A percentile compares a stretch with the other conserved stretches of the same genome.
phyloP scores from a whole-genome alignment of 2,329 filamentous ascomycete species.

The Sporothrix pallida region DNA sequence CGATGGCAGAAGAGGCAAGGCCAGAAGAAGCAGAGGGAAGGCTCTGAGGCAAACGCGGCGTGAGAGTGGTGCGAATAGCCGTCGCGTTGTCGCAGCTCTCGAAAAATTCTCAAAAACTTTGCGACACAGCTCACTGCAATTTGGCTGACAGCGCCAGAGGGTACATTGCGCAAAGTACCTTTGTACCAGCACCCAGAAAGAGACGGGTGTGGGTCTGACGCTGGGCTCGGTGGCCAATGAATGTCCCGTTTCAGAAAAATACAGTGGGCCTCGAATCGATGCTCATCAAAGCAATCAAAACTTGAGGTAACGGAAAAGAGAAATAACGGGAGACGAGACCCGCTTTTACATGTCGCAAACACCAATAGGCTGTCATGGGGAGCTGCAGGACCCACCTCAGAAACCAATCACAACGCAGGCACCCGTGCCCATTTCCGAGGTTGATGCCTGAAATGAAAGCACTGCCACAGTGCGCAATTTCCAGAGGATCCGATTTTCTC shows the following conservation, averaged over 20 bases:
- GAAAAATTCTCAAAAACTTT: not conserved
- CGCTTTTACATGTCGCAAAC: not conserved
- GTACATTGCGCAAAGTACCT: not conserved
- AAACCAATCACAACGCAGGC: conserved; percentile 17
- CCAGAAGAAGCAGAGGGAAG: not conserved
- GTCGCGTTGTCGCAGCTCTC: not conserved
- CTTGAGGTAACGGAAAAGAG: conserved; percentile 23
- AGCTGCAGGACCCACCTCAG: not conserved
- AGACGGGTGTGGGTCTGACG: not conserved
- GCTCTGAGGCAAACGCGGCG: too few species aligned
- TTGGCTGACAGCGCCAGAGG: not conserved
- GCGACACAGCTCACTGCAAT: conserved; percentile 1
- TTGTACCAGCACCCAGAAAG: not conserved
- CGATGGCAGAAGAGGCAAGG: not conserved
- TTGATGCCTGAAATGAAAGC: conserved; percentile 21
- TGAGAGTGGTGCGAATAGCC: conserved; percentile 14
- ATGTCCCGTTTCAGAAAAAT: too few species aligned
- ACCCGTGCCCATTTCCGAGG: conserved; percentile 16
- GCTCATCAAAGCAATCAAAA: conserved; percentile 25
- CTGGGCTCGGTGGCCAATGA: not conserved
- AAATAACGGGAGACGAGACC: not conserved
- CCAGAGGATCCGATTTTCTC: not conserved
- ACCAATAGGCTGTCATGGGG: conserved; percentile 9
- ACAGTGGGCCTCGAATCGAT: not conserved
- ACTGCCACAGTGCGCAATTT: conserved; percentile 31